Evolutionary conservation across 495 filamentous ascomycete species (phyloP), one percentile per base, ranked within the genome.

Genomic region (Xylaria sp.): DNA sequence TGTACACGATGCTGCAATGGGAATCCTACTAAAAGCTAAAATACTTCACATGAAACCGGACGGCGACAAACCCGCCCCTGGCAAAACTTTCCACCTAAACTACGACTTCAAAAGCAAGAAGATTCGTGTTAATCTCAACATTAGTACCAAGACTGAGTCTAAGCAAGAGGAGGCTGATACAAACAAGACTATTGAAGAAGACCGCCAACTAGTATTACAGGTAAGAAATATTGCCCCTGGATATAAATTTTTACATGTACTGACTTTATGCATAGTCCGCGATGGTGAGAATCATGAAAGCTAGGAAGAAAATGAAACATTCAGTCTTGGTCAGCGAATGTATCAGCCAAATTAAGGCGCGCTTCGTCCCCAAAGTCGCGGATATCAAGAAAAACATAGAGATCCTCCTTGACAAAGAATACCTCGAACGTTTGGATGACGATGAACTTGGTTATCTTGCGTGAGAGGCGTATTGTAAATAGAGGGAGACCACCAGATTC

Each of bases 351-450:
- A 97, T 99, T 82, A 92, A 91, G 77, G 88, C 87, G n/a, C 93
- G 96, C 61, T 99, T 99, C 85, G 90, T 92, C 44, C 96, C 97
- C 31, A 95, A 97, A 80, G 86, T 98, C 26, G 85, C 88, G 6
- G 96, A 99, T 74, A 98, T 99, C 88, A 99, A 99, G 85, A 98
- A 97, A 85, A 97, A 95, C 80, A 98, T 99, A 77, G 96, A 99
- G 81, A 97, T 97, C 74, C 86, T 99, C 50, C 92, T 99, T 71
- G 96, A 99, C 86, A 99, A 99, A 85, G 96, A 99, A 80, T 99
- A 99, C 79, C 88, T 99, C 61, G 97, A 99, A 85, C 91, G 96
- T 40, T 80, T 97, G 70, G 95, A 97, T 41, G 93, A 93, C 46
- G 95, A 98, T 73, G 95, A 98, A 72, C 88, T 99, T 63, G 93